These are phyloP conservation scores for Trichophyton schoenleinii DNA, from an alignment of 2,329 filamentous ascomycete genomes.

Conservation along the genomic window DNA sequence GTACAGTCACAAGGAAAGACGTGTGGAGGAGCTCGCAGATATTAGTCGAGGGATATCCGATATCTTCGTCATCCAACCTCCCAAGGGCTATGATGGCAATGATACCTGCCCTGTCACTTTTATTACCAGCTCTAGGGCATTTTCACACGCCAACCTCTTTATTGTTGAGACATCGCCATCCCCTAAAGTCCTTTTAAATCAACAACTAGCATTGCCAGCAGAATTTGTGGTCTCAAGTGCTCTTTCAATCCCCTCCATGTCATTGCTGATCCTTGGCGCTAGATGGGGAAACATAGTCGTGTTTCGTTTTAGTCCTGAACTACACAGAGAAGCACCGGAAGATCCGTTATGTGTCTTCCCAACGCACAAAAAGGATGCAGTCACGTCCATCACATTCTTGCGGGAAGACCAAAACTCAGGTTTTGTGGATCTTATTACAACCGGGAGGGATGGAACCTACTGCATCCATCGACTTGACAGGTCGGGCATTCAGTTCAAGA, in stretches of 20 bases:
- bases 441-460: constrained; percentile 64
- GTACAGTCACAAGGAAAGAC: constrained; percentile 23
- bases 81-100: background rate
- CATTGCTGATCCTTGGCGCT: constrained; percentile 42
- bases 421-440: constrained; percentile 45
- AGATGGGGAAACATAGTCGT: constrained; percentile 43
- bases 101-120: background rate
- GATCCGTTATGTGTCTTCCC: constrained; percentile 14
- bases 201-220: constrained; percentile 37
- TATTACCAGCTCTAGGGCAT: background rate
- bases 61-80: constrained; percentile 17
- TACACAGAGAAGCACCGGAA: background rate
- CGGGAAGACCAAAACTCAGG: constrained; percentile 9
- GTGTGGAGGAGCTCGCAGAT: constrained; percentile 19
- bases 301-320: constrained; percentile 24
- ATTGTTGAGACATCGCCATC: constrained; percentile 2
- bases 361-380: constrained; percentile 46
- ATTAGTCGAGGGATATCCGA: constrained; percentile 20
- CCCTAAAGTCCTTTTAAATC: constrained; percentile 40
- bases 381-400: constrained; percentile 48
- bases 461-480: constrained; percentile 44
- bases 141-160: constrained; percentile 5
- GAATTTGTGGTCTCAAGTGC: constrained; percentile 43
- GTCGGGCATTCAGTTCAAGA: constrained; percentile 15
- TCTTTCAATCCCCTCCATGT: constrained; percentile 20